Conservation (phyloP, 495 filamentous ascomycete genomes). For the Neurospora tetraspora region DNA sequence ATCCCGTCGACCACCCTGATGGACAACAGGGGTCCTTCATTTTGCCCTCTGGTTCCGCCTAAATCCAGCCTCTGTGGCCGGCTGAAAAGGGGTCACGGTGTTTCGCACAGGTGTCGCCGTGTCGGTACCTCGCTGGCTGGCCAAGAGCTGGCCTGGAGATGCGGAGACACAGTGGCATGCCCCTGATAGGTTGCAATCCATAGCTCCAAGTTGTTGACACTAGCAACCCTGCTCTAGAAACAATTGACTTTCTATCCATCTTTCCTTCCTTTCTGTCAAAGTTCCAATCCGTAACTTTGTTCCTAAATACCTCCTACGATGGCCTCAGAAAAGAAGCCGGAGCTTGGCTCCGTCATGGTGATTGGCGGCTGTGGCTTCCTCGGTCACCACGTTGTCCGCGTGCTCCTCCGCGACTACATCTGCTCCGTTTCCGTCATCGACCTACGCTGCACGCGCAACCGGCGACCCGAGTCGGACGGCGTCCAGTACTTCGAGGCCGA, state of each 20-base stretch:
- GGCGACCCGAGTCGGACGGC: slow-evolving; percentile 51
- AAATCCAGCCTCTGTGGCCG: background rate
- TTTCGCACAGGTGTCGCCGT: background rate
- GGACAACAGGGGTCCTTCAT: background rate
- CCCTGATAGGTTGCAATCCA: background rate
- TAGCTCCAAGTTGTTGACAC: background rate
- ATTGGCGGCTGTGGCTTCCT: slow-evolving; percentile 65
- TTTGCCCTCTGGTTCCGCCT: background rate
- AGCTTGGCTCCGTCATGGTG: slow-evolving; percentile 50
- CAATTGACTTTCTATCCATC: background rate
- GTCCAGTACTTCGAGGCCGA: slow-evolving; percentile 78
- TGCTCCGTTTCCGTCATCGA: slow-evolving; percentile 74
- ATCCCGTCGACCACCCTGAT: background rate
- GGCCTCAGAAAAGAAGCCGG: slow-evolving; percentile 27
- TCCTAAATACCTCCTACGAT: slow-evolving; percentile 11
- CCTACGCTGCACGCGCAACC: slow-evolving; percentile 65
- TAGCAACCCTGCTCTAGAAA: background rate
- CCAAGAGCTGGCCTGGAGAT: background rate
- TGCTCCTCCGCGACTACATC: slow-evolving; percentile 44
- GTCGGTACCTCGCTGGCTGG: background rate
- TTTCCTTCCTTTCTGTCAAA: background rate
- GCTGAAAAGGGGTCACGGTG: background rate
- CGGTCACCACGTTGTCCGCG: slow-evolving; percentile 56
- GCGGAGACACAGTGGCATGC: background rate
- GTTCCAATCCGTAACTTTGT: background rate